These are phyloP conservation scores for Ramularia collo-cygni DNA, from an alignment of 2,329 filamentous ascomycete species.

Conservation along the genomic window DNA sequence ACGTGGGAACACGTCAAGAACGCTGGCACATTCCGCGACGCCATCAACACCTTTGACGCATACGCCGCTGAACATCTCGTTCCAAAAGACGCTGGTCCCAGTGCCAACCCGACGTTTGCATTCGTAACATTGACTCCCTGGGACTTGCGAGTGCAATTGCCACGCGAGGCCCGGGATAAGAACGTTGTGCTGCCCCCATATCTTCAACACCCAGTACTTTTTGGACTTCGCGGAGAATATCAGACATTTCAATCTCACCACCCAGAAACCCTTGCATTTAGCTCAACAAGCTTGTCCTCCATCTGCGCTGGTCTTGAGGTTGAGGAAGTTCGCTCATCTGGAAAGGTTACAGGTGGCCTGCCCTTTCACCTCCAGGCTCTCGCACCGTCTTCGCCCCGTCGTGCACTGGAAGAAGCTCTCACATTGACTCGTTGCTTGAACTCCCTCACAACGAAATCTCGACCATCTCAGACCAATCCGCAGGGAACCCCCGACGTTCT, in stretches of 20 bases:
- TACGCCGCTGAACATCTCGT: conserved; percentile 90
- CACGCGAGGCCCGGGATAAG: conserved; percentile 96
- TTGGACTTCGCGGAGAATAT: conserved; percentile 94
- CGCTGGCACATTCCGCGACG: conserved; percentile 94
- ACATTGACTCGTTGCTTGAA: conserved; percentile 88
- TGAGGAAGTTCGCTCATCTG: conserved; percentile 93
- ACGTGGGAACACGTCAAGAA: conserved; percentile 99
- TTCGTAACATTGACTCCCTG: conserved; percentile 98
- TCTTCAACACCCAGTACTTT: conserved; percentile 94
- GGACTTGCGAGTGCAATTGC: conserved; percentile 96
- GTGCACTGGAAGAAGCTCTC: conserved; percentile 95
- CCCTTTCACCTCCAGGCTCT: conserved; percentile 96
- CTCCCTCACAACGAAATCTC: conserved; percentile 90
- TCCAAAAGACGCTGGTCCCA: conserved; percentile 63
- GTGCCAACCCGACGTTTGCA: conserved; percentile 63
- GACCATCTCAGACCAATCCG: conserved; percentile 55
- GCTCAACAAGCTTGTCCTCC: conserved; percentile 89
- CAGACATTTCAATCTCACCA: conserved; percentile 98
- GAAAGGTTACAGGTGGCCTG: conserved; percentile 96
- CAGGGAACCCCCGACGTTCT: conserved; percentile 93
- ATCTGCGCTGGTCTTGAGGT: conserved; percentile 98
- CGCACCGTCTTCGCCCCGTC: conserved; percentile 87
- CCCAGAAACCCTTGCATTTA: conserved; percentile 93
- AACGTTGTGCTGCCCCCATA: conserved; percentile 93
- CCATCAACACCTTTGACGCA: conserved; percentile 86